Evolutionary conservation across 1,284 basidiomycete genomes (phyloP), one percentile per base, ranked within the genome.

Genomic region (Pseudozyma hubeiensis): DNA sequence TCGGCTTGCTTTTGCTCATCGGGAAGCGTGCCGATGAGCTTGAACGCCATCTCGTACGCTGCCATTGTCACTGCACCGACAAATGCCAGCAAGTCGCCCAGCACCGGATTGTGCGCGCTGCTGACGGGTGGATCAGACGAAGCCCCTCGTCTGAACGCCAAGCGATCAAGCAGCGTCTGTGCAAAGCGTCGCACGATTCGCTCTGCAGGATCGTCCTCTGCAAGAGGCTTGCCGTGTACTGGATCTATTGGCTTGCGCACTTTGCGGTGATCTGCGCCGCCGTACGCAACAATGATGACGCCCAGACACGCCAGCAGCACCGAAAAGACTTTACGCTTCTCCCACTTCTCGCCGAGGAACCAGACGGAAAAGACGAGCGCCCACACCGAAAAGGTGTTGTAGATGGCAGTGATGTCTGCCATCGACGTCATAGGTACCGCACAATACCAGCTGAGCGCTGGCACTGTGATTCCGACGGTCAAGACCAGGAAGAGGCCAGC

Each of bases 341-440:
- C 53, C 82, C 83, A 84, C 37, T 62, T 67, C 35, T 83, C 82
- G 37, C 81, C 75, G 10, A 84, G 68, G 33, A 84, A 81, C 51
- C 71, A 76, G n/a, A 84, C 79, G 10, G 79, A 79, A 17, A 84
- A 81, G 16, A 84, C 83, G 17, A 84, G 71, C 33, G 83, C 83
- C 79, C 81, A 83, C 4, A 84, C 75, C 19, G 80, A 77, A 41
- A 82, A 83, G 3, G 82, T 83, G 51, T 84, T 84, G 75, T 84
- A 84, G 53, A 84, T 82, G 37, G 81, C 72, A 0, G 82, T 84
- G 50, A 84, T 81, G 51, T 84, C 82, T 6, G 80, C 81, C 83
- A 84, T 84, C 45, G 72, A 76, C 14, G 83, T 84, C 59, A 82
- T 68, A 0, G 81, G 82, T 7, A 84, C 81, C 1, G 82, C 81